Base-by-base conservation (phyloP, 176 grass and related monocot species). In the Raddia guianensis region DNA sequence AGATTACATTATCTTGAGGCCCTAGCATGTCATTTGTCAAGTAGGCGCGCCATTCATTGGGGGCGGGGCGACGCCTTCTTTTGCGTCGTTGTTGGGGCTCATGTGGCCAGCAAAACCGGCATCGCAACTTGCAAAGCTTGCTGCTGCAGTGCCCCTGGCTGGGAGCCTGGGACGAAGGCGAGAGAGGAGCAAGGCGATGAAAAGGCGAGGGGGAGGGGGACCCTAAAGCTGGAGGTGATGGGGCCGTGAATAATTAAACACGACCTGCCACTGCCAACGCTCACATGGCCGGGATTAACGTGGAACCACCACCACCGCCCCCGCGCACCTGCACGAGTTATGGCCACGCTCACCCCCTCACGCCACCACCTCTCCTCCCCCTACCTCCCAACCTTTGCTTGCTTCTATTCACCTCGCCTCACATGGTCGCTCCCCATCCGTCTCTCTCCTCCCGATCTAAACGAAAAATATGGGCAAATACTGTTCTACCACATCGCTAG, bases 211-310 rank as follows among this genome's bases (percentile, higher is more conserved):
- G 49, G 77, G 64, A 21, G 48, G 35, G 49, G 77, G 64, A 16
- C 53, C 49, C 19, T 20, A 8, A 11, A 11, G 14, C 21, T 14
- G 55, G 2, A 4, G 45, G 72, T 82, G 84, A 77, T 82, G 84
- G 80, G 80, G 53, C 66, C 80, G n/a, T 42, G 87, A 67, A 92
- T 86, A 89, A 86, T 89, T 76, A 89, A 84, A 75, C 56, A 14
- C 58, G 68, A 66, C 53, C 82, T 75, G 76, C 79, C 84, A 68
- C 82, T 78, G 90, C 7, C 75, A 47, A 67, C 43, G 19, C 10
- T 89, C 83, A 83, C 83, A 86, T 92, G 90, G 46, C 27, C 2
- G 4, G 76, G 72, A 88, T 82, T 73, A 76, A 54, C 80, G 40
- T 66, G 86, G 63, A 83, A 67, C 82, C 85, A 54, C 78, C 68